A percentile compares a stretch with the other conserved stretches of the same genome.
Conservation (phyloP, 2,329 filamentous ascomycete genomes). For the Xylariomycetidae sp. region DNA sequence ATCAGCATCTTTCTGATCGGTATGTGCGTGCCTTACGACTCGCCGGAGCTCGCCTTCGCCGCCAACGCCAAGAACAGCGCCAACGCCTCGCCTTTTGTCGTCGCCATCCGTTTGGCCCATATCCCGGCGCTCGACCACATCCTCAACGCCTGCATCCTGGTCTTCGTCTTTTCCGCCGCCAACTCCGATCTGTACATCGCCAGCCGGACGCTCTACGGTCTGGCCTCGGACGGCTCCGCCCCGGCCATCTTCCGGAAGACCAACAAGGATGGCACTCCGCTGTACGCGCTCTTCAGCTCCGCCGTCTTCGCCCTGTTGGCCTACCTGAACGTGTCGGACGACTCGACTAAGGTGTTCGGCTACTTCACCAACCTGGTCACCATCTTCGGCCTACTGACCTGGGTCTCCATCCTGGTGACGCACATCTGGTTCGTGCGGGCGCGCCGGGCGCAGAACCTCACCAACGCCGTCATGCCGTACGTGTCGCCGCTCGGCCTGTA, state of each 20-base stretch:
- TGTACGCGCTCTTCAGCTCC: conserved; percentile 59
- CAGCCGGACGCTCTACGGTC: conserved; percentile 66
- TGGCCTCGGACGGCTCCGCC: conserved; percentile 67
- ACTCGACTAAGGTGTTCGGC: conserved; percentile 52
- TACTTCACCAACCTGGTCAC: conserved; percentile 67
- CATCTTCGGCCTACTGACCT: conserved; percentile 62
- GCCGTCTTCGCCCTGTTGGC: conserved; percentile 61
- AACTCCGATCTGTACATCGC: conserved; percentile 78
- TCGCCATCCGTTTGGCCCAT: conserved; percentile 61
- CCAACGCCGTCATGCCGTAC: conserved; percentile 54
- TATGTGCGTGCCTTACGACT: conserved; percentile 72
- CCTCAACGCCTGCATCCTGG: conserved; percentile 67
- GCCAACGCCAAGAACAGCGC: conserved; percentile 47
- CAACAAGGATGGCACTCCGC: conserved; percentile 66
- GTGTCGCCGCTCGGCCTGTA: conserved; percentile 66
- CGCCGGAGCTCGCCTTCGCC: conserved; percentile 53
- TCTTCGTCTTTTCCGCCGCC: conserved; percentile 73
- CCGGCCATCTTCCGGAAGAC: conserved; percentile 68
- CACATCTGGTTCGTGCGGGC: conserved; percentile 64
- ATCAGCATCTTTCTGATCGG: conserved; percentile 69
- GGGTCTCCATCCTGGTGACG: conserved; percentile 64
- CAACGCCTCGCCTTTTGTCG: conserved; percentile 69
- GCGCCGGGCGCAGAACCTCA: conserved; percentile 55
- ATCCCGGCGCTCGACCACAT: conserved; percentile 62
- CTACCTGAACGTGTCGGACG: conserved; percentile 59